Percentiles rank a stretch among this genome's conserved stretches.
Evolutionary conservation across 192 early-diverging fungal species (phyloP).

Genomic region (Coemansia sp.): DNA sequence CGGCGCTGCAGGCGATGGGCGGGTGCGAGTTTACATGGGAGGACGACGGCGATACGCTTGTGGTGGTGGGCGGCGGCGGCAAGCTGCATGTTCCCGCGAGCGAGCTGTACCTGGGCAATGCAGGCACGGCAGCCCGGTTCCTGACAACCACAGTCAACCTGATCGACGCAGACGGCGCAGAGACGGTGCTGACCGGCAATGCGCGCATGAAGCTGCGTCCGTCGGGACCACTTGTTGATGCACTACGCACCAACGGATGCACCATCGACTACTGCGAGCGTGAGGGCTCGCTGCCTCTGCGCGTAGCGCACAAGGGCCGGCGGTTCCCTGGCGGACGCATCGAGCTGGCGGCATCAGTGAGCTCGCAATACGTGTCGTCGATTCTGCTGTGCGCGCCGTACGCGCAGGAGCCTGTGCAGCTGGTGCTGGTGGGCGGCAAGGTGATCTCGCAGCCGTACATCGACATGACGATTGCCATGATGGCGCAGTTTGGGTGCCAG

Average conservation of each 20-base stretch:
- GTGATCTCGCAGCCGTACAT: slow-evolving; percentile 98
- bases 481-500: slow-evolving; percentile 87
- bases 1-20: slow-evolving; percentile 84
- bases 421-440: slow-evolving; percentile 86
- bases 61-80: slow-evolving; percentile 80
- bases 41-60: slow-evolving; percentile 85
- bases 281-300: slow-evolving; percentile 84
- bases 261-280: slow-evolving; percentile 73
- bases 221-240: slow-evolving; percentile 83
- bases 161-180: slow-evolving; percentile 51
- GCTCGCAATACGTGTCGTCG: slow-evolving; percentile 97
- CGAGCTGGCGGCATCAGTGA: slow-evolving; percentile 87
- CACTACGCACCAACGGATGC: slow-evolving; percentile 80
- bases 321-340: slow-evolving; percentile 87
- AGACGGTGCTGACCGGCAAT: slow-evolving; percentile 86
- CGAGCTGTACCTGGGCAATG: slow-evolving; percentile 94
- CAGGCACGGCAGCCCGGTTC: slow-evolving; percentile 96
- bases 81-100: slow-evolving; percentile 67
- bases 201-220: slow-evolving; percentile 98
- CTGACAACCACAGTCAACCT: slow-evolving; percentile 84
- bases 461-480: slow-evolving; percentile 99
- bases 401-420: slow-evolving; percentile 71
- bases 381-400: slow-evolving; percentile 96
- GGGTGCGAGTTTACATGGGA: slow-evolving; percentile 89
- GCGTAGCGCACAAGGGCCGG: slow-evolving; percentile 65